Percentiles rank a stretch among this genome's conserved stretches.
Evolutionary conservation across 2,329 filamentous ascomycete species (phyloP).

Genomic region (Penicillium griseofulvum): DNA sequence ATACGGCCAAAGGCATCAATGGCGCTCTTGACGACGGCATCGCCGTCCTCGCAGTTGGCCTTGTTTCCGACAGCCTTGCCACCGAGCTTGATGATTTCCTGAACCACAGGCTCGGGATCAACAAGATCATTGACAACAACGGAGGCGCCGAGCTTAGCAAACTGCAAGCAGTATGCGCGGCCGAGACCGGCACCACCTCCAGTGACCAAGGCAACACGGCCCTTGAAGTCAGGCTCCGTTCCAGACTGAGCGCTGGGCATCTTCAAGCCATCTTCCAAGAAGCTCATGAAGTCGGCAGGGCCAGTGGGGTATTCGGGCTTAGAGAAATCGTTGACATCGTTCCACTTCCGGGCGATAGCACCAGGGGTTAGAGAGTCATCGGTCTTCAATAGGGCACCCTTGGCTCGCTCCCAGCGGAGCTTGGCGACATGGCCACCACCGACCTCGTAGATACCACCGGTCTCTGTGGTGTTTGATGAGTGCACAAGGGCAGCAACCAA

Average conservation of each 20-base stretch:
- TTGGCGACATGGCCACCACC: constrained; percentile 92
- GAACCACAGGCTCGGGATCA: constrained; percentile 84
- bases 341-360: constrained; percentile 86
- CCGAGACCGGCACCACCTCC: constrained; percentile 89
- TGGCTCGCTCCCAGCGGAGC: constrained; percentile 89
- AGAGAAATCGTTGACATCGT: constrained; percentile 81
- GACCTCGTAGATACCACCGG: constrained; percentile 86
- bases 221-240: constrained; percentile 75
- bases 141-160: constrained; percentile 77
- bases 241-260: constrained; percentile 69
- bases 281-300: constrained; percentile 79
- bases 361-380: constrained; percentile 85
- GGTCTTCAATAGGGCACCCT: constrained; percentile 82
- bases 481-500: constrained; percentile 86
- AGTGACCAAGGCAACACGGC: constrained; percentile 81
- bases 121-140: constrained; percentile 95
- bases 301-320: constrained; percentile 78
- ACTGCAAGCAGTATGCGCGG: constrained; percentile 82
- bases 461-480: constrained; percentile 78
- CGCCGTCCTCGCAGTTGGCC: constrained; percentile 88
- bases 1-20: constrained; percentile 92
- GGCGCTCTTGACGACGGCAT: constrained; percentile 83
- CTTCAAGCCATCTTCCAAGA: constrained; percentile 81
- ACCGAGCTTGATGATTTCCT: constrained; percentile 86
- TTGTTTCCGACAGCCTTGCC: constrained; percentile 91